A percentile compares a stretch with the other conserved stretches of the same genome.
Conservation (phyloP, 225 moss, liverwort and hornwort species). For the Neckera pumila region DNA sequence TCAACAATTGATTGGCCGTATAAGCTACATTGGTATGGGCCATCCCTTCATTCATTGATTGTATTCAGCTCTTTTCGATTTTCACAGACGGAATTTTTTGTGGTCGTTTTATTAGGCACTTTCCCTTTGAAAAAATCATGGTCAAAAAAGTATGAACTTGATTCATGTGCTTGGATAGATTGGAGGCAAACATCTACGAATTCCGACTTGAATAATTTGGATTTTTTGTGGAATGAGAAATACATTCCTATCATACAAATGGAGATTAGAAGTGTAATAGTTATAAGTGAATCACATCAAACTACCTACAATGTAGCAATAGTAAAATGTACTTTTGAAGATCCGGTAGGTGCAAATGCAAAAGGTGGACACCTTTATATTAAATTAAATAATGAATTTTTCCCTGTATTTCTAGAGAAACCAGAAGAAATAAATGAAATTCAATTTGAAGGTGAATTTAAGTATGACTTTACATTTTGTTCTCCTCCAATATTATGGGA, state of each 20-base stretch:
- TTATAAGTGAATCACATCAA: slow-evolving; percentile 5
- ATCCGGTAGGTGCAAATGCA: slow-evolving; percentile 2
- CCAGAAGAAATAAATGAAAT: neutral
- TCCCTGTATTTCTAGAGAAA: neutral
- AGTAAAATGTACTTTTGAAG: slow-evolving; percentile 45
- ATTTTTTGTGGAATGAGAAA: neutral
- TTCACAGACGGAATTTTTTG: slow-evolving; percentile 10
- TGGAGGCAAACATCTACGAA: neutral
- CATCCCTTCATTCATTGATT: slow-evolving; percentile 35
- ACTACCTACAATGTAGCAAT: slow-evolving; percentile 32
- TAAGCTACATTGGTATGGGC: slow-evolving; percentile 40
- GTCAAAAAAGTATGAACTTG: neutral
- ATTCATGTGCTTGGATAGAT: slow-evolving; percentile 42
- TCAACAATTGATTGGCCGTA: slow-evolving; percentile 7
- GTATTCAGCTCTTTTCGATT: slow-evolving; percentile 51
- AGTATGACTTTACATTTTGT: slow-evolving; percentile 43
- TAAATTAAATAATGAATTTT: neutral
- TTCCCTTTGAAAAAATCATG: neutral
- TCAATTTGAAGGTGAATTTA: slow-evolving; percentile 22
- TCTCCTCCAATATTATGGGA: slow-evolving; percentile 39
- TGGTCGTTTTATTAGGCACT: slow-evolving; percentile 20
- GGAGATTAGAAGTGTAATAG: neutral
- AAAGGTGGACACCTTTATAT: slow-evolving; percentile 9
- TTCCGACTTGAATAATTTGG: neutral
- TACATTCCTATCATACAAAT: neutral